Conservation (phyloP, 2,329 filamentous ascomycete genomes). For the Curvularia lunata region DNA sequence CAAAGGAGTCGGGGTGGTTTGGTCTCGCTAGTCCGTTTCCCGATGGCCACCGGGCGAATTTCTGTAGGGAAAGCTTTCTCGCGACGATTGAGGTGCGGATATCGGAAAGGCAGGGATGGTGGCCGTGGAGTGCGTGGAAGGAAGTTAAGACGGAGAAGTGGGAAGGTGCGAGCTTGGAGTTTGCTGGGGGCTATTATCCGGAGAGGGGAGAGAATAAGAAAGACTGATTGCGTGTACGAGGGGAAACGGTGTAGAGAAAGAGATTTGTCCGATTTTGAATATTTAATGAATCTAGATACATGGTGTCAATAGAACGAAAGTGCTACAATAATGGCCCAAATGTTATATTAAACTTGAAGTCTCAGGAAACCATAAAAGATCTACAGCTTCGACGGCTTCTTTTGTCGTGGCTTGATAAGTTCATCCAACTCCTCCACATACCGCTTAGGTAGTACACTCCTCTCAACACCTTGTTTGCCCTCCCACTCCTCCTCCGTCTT, state of each 20-base stretch:
- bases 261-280: background rate
- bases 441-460: conserved; percentile 35
- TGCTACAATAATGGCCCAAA: background rate
- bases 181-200: conserved; percentile 57
- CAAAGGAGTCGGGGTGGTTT: conserved; percentile 53
- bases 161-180: conserved; percentile 55
- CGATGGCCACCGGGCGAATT: conserved; percentile 55
- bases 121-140: conserved; percentile 48
- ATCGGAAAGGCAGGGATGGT: conserved; percentile 47
- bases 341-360: background rate
- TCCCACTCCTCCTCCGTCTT: conserved; percentile 44
- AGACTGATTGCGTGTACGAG: conserved; percentile 5
- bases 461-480: conserved; percentile 36
- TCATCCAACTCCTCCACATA: conserved; percentile 40
- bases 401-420: conserved; percentile 24
- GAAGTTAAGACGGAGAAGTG: conserved; percentile 51
- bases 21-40: conserved; percentile 55
- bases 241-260: background rate
- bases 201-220: conserved; percentile 50
- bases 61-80: conserved; percentile 56
- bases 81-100: conserved; percentile 54
- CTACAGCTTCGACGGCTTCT: conserved; percentile 33
- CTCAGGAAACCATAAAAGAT: background rate
- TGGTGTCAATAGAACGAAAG: background rate
- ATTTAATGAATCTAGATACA: background rate